phyloP scores from a whole-genome alignment of 345 rosid species.

The Tarenaya hassleriana region DNA sequence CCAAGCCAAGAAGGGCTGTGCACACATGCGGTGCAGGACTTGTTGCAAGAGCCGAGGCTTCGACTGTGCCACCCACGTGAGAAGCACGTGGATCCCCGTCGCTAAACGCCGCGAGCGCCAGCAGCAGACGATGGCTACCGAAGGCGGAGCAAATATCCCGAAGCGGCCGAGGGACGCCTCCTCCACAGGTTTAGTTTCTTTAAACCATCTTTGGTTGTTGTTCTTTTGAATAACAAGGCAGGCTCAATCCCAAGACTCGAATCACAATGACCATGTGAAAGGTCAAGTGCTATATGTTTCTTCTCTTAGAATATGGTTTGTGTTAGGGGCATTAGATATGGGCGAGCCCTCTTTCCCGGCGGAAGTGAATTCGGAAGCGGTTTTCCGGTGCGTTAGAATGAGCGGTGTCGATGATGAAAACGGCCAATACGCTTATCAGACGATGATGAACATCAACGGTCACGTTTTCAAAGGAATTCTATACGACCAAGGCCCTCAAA shows the following conservation, averaged over 20 bases:
- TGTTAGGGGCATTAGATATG: conserved; percentile 54
- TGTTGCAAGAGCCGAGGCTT: conserved; percentile 84
- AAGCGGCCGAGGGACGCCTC: conserved; percentile 1
- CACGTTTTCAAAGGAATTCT: conserved; percentile 88
- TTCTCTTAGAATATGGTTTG: background rate
- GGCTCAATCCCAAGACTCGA: too few relatives aligned
- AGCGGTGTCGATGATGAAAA: conserved; percentile 59
- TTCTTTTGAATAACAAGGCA: background rate
- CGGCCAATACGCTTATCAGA: conserved; percentile 80
- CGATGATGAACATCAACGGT: conserved; percentile 78
- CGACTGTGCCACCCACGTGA: conserved; percentile 72
- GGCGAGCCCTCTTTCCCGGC: conserved; percentile 55
- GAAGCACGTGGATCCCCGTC: conserved; percentile 85
- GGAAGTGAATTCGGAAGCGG: conserved; percentile 60
- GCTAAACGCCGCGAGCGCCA: conserved; percentile 70
- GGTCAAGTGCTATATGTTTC: background rate
- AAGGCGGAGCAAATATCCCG: background rate
- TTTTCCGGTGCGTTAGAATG: conserved; percentile 74
- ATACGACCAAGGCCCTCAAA: conserved; percentile 83
- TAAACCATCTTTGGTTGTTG: background rate
- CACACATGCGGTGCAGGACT: conserved; percentile 71
- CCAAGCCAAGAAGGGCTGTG: conserved; percentile 81
- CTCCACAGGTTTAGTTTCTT: background rate
- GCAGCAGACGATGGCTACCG: conserved; percentile 30
- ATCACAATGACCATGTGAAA: background rate